These are phyloP conservation scores for Brasilioporus rufonigricans DNA, from an alignment of 768 basidiomycete species.

Conservation along the genomic window DNA sequence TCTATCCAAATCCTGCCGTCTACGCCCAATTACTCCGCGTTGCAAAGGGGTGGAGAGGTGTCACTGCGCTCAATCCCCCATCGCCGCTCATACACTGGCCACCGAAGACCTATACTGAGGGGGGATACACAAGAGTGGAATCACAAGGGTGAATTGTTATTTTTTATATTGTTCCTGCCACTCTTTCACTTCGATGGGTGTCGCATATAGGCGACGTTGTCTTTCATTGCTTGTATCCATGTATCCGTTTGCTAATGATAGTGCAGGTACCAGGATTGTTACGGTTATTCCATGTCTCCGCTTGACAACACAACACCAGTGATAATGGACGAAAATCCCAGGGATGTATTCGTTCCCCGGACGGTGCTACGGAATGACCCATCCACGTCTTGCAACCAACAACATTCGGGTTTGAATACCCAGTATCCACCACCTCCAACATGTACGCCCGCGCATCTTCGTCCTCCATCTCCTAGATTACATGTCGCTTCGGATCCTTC, in stretches of 20 bases:
- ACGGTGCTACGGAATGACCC: slow-evolving; percentile 22
- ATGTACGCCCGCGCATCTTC: slow-evolving; percentile 27
- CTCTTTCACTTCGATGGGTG: slow-evolving; percentile 1
- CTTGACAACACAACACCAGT: slow-evolving; percentile 36
- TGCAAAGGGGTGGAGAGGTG: slow-evolving; percentile 64
- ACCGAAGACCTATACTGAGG: slow-evolving; percentile 23
- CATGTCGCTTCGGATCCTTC: slow-evolving; percentile 23
- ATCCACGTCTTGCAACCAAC: slow-evolving; percentile 10
- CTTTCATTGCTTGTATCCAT: slow-evolving; percentile 10
- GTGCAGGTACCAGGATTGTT: slow-evolving; percentile 26
- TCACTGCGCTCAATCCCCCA: slow-evolving; percentile 50
- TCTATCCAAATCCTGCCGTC: slow-evolving; percentile 34
- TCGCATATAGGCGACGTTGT: slow-evolving; percentile 16
- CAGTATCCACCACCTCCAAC: slow-evolving; percentile 6
- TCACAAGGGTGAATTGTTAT: slow-evolving; percentile 28
- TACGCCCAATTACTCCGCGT: slow-evolving; percentile 53
- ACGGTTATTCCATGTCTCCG: slow-evolving; percentile 29
- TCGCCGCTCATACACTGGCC: slow-evolving; percentile 17
- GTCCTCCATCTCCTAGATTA: slow-evolving; percentile 29
- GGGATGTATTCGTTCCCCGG: slow-evolving; percentile 19
- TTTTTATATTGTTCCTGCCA: neutral
- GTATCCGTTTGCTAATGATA: slow-evolving; percentile 16
- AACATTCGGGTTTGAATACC: neutral
- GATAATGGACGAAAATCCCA: slow-evolving; percentile 29
- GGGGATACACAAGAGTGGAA: slow-evolving; percentile 21